Conservation (phyloP, 176 grass and related monocot genomes). For the Eleusine coracana region DNA sequence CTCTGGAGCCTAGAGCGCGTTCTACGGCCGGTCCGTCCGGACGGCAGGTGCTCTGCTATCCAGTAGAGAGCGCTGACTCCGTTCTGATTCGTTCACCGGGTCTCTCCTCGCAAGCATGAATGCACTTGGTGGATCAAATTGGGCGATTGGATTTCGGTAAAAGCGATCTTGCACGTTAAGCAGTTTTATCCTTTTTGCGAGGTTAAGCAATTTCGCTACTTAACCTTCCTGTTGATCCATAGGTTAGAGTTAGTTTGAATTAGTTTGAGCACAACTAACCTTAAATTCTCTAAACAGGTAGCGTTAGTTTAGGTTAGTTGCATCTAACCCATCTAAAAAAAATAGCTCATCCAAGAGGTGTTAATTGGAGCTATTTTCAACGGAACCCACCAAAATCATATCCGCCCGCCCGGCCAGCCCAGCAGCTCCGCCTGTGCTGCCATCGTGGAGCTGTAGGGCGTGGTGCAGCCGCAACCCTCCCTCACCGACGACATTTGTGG, state of each 20-base stretch:
- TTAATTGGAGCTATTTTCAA: no score
- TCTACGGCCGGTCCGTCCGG: background rate
- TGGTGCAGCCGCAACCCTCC: conserved; percentile 69
- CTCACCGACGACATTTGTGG: conserved; percentile 52
- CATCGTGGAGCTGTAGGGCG: conserved; percentile 83
- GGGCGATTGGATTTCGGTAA: background rate
- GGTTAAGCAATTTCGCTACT: background rate
- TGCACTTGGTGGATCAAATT: no score
- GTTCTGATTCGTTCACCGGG: background rate
- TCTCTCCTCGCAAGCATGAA: background rate
- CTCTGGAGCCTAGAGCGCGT: background rate
- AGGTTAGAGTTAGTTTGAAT: no score
- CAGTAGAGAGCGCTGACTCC: background rate
- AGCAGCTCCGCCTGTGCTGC: background rate
- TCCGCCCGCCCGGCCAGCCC: no score
- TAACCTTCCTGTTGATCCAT: background rate
- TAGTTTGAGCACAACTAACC: no score
- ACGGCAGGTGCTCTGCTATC: no score
- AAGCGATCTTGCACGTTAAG: background rate
- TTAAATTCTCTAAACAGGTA: no score
- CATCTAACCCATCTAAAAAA: no score
- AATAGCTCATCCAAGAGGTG: no score
- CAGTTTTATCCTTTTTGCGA: background rate
- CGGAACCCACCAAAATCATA: no score
- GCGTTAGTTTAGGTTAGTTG: no score